Percentiles rank a stretch among this genome's conserved stretches.
These are phyloP conservation scores for Exophiala dermatitidis DNA, from an alignment of 2,329 filamentous ascomycete genomes.

Conservation along the genomic window DNA sequence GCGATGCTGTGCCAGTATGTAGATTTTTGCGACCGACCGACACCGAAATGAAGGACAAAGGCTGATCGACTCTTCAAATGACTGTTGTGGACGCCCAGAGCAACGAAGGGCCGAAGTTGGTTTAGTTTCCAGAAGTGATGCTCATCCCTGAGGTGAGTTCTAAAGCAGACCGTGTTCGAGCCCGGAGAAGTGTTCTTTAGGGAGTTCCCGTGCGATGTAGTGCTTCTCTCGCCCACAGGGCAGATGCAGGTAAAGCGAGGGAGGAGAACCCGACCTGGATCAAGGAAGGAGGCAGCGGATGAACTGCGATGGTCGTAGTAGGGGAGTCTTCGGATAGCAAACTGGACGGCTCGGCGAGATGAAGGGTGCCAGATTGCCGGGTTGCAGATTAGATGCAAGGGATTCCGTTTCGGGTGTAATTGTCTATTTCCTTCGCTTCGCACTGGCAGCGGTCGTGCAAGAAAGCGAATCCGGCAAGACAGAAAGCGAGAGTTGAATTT, in stretches of 20 bases:
- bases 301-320: too few species aligned
- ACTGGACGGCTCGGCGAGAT: not conserved
- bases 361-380: conserved; percentile 1
- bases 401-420: not conserved
- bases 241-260: not conserved
- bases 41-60: not conserved
- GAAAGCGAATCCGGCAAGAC: too few species aligned
- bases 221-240: not conserved
- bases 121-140: not conserved
- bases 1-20: not conserved
- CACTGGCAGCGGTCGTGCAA: too few species aligned
- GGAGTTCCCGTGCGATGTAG: too few species aligned
- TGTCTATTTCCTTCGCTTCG: too few species aligned
- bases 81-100: not conserved
- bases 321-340: not conserved
- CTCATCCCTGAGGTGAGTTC: not conserved
- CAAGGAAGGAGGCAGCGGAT: not conserved
- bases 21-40: not conserved
- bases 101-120: conserved; percentile 1
- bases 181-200: too few species aligned
- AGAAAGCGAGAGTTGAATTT: too few species aligned
- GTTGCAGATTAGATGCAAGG: not conserved
- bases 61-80: not conserved
- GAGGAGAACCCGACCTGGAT: not conserved
- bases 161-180: not conserved